A percentile compares a stretch with the other conserved stretches of the same genome.
These are phyloP conservation scores for Dorcoceras hygrometricum DNA, from an alignment of 257 asterid species.

Conservation along the genomic window DNA sequence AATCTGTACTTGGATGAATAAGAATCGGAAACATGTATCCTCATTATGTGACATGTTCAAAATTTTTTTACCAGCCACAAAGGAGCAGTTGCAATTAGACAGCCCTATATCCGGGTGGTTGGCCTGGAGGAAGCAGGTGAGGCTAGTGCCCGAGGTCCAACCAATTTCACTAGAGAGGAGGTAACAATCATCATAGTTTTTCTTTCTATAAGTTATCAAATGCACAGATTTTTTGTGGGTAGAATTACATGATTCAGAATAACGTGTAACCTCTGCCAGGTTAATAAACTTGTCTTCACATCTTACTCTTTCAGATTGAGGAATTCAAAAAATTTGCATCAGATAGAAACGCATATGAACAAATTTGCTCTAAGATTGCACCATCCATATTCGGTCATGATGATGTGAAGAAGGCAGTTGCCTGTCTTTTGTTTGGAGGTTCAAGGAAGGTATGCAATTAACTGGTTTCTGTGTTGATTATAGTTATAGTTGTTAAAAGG, in stretches of 20 bases:
- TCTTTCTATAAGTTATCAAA: not conserved
- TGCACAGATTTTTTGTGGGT: not conserved
- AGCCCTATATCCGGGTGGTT: conserved; percentile 92
- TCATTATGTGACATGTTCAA: conserved; percentile 21
- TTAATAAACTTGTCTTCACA: not conserved
- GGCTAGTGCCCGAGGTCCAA: conserved; percentile 74
- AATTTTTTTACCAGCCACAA: conserved; percentile 55
- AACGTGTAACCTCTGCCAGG: not conserved
- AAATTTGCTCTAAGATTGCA: conserved; percentile 85
- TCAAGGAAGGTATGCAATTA: conserved; percentile 71
- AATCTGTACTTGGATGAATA: conserved; percentile 10
- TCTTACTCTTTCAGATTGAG: conserved; percentile 38
- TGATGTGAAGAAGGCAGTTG: conserved; percentile 92
- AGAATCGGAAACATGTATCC: conserved; percentile 1
- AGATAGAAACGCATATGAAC: conserved; percentile 63
- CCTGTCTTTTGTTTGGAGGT: conserved; percentile 98
- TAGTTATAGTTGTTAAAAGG: not conserved
- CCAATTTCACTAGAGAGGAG: conserved; percentile 84
- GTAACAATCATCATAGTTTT: conserved; percentile 33
- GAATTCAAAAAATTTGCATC: conserved; percentile 94
- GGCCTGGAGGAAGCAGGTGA: conserved; percentile 86
- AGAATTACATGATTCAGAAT: not conserved
- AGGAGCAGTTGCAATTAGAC: conserved; percentile 98
- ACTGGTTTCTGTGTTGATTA: conserved; percentile 4
- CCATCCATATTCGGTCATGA: conserved; percentile 93